phyloP scores from a whole-genome alignment of 78 protist genomes.

The Dictyostelium intermedium region DNA sequence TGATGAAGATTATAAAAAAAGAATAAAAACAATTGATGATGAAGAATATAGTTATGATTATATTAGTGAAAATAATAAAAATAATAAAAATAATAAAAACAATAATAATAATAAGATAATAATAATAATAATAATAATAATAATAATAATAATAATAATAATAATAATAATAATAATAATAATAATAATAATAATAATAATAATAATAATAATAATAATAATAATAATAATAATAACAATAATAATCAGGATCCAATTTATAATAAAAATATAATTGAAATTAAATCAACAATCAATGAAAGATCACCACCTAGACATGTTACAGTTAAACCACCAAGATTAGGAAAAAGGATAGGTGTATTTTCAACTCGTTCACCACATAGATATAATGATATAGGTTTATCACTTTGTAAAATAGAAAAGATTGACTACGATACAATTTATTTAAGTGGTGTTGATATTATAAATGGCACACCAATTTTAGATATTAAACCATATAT shows the following conservation, averaged over 20 bases:
- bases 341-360: constrained; percentile 51
- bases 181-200: not conserved
- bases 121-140: not conserved
- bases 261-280: not conserved
- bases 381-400: constrained; percentile 60
- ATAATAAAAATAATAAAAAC: not conserved
- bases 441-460: constrained; percentile 84
- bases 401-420: constrained; percentile 61
- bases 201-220: not conserved
- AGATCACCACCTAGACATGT: constrained; percentile 23
- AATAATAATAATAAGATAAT: not conserved
- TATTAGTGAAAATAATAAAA: not conserved
- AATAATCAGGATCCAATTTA: too few relatives aligned
- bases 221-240: not conserved
- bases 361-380: constrained; percentile 73
- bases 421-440: constrained; percentile 51
- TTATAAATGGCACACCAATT: constrained; percentile 91
- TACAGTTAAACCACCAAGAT: constrained; percentile 52
- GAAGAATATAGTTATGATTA: not conserved
- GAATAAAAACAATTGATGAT: not conserved
- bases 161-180: too few relatives aligned
- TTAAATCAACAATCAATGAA: not conserved
- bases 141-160: not conserved
- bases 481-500: constrained; percentile 90
- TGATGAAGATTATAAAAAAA: not conserved